phyloP scores from a whole-genome alignment of 768 basidiomycete species.

The Boletus rex-veris region DNA sequence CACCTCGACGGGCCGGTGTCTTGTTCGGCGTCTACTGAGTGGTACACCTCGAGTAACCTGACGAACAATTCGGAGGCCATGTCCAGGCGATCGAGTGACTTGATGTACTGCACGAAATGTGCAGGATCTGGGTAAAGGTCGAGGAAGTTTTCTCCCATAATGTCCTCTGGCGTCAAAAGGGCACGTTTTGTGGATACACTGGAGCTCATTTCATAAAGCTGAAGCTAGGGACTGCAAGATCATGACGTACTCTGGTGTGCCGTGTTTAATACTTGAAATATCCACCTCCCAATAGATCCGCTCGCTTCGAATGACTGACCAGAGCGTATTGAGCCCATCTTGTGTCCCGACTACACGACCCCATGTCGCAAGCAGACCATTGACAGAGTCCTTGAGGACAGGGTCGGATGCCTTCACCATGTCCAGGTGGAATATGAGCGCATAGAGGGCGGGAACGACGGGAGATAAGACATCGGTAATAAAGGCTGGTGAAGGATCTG shows the following conservation, averaged over 20 bases:
- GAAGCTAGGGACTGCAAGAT: not conserved
- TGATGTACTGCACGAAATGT: slow-evolving; percentile 64
- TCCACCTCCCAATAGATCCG: slow-evolving; percentile 55
- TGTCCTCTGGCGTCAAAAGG: slow-evolving; percentile 44
- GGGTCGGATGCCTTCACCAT: slow-evolving; percentile 61
- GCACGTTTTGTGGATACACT: slow-evolving; percentile 32
- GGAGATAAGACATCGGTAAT: slow-evolving; percentile 65
- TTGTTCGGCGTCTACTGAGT: slow-evolving; percentile 21
- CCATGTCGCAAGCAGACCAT: slow-evolving; percentile 69
- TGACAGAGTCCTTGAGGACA: slow-evolving; percentile 52
- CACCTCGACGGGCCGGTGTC: slow-evolving; percentile 26
- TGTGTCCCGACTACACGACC: slow-evolving; percentile 55
- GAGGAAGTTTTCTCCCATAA: slow-evolving; percentile 50
- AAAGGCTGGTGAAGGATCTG: slow-evolving; percentile 73
- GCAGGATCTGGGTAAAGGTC: slow-evolving; percentile 73
- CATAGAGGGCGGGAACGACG: slow-evolving; percentile 63
- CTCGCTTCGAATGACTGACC: slow-evolving; percentile 53
- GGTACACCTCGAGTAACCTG: slow-evolving; percentile 67
- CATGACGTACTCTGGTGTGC: slow-evolving; percentile 40
- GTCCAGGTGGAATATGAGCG: slow-evolving; percentile 54
- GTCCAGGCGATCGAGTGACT: slow-evolving; percentile 61
- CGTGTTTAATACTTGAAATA: slow-evolving; percentile 46
- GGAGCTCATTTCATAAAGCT: slow-evolving; percentile 1
- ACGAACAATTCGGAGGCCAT: slow-evolving; percentile 74
- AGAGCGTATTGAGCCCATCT: slow-evolving; percentile 55